Evolutionary conservation across 2,329 filamentous ascomycete species (phyloP), one percentile per base, ranked within the genome.

Genomic region (Cladophialophora carrionii): DNA sequence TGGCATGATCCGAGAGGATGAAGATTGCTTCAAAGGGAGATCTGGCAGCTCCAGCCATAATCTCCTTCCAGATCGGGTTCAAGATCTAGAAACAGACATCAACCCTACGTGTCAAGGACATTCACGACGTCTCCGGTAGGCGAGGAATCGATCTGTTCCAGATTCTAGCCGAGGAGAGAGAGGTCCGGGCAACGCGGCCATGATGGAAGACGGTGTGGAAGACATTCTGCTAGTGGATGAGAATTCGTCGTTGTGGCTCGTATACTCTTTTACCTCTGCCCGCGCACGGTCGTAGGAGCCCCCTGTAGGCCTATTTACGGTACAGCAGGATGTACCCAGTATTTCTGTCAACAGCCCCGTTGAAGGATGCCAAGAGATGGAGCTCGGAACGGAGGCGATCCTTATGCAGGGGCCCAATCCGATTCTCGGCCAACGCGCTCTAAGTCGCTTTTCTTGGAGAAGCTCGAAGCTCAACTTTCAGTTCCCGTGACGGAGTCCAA

Each of bases 91-190:
- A 58, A 46, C 58, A 32, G 31, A 56, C 64, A n/a, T 37, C 57
- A 34, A 63, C 56, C 53, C 22, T 43, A 31, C 55, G 62, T 8
- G 22, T 59, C 41, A 56, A 62, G 10, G 62, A 65, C 24, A 65
- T 62, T 22, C 57, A 67, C 56, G 79, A 97, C 68, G 85, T 89
- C 65, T 96, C 92, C 0, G 93, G 94, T 2, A 86, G 92, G 26
- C 83, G 93, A 29, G 91, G 96, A 73, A 84, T 96, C 64, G 86
- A 88, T 26, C 46, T 64, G 48, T 52, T 55, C 32, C 56, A 61
- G 32, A 78, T 97, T 54, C 81, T 95, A 58, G 88, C 88, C 43
- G 90, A 96, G 75, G 93, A 97, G 80, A 79, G 83, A 49, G 88
- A 89, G 59, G 92, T 96, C 79, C 82, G 83, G 72, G 84, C 83